Evolutionary conservation across 176 grass and related monocot species (phyloP).

Genomic region (Avena sativa): DNA sequence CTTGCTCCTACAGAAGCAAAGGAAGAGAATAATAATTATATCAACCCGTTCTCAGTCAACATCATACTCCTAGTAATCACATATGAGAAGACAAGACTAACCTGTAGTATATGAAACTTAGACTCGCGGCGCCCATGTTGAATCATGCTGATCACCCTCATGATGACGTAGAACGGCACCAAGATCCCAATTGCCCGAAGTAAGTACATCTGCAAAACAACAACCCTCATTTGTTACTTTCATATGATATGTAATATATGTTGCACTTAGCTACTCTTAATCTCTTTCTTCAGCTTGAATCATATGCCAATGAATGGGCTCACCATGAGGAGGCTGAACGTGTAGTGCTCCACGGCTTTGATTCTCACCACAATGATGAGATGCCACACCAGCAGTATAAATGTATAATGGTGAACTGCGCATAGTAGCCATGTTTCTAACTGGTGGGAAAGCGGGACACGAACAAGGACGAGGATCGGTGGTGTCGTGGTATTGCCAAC

Average conservation of each 20-base stretch:
- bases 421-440: too few species aligned
- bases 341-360: constrained; percentile 49
- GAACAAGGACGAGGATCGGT: too few species aligned
- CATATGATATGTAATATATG: not conserved
- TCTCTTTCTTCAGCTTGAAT: constrained; percentile 8
- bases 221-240: constrained; percentile 19
- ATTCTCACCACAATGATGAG: constrained; percentile 54
- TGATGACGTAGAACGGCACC: constrained; percentile 60
- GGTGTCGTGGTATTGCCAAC: too few species aligned
- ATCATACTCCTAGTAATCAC: constrained; percentile 20
- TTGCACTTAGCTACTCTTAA: not conserved
- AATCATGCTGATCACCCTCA: constrained; percentile 57
- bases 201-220: constrained; percentile 52
- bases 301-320: not conserved
- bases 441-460: too few species aligned
- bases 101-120: constrained; percentile 56
- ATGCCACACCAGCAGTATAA: constrained; percentile 55
- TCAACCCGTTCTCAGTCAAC: not conserved
- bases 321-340: constrained; percentile 57
- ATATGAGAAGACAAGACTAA: constrained; percentile 17
- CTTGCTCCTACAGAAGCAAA: constrained; percentile 52
- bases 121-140: constrained; percentile 50
- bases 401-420: constrained; percentile 65
- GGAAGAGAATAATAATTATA: not conserved
- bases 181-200: constrained; percentile 72